A percentile compares a stretch with the other conserved stretches of the same genome.
These are phyloP conservation scores for Gardenia jasminoides DNA, from an alignment of 257 asterid species.

Conservation along the genomic window DNA sequence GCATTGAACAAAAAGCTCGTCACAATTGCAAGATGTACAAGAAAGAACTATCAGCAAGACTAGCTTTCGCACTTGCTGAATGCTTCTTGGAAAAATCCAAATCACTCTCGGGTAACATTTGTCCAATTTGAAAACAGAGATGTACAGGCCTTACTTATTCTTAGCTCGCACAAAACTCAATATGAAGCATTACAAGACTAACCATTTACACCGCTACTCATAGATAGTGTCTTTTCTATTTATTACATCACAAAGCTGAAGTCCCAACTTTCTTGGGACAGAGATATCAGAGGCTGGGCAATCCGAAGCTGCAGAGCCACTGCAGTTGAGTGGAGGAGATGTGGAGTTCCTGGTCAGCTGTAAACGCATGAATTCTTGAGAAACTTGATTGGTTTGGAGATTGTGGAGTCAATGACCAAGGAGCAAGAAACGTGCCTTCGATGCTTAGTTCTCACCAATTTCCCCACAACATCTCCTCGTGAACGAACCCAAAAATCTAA, in stretches of 20 bases:
- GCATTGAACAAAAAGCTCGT: neutral
- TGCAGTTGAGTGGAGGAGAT: neutral
- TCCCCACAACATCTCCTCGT: slow-evolving; percentile 80
- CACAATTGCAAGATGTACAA: neutral
- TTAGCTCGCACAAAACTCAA: neutral
- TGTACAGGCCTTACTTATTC: neutral
- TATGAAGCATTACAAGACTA: neutral
- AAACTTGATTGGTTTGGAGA: slow-evolving; percentile 68
- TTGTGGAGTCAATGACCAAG: slow-evolving; percentile 57
- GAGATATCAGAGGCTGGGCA: neutral
- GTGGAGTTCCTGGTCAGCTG: slow-evolving; percentile 34
- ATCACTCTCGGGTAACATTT: neutral
- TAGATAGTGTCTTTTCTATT: neutral
- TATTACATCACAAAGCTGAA: slow-evolving; percentile 17
- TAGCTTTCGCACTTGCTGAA: neutral
- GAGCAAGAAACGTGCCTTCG: slow-evolving; percentile 56
- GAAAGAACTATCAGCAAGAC: neutral
- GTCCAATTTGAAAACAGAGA: neutral
- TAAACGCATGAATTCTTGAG: slow-evolving; percentile 63
- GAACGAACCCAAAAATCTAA: slow-evolving; percentile 61
- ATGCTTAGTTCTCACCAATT: slow-evolving; percentile 70
- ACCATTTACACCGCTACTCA: neutral
- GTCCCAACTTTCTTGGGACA: neutral
- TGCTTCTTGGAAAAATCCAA: neutral
- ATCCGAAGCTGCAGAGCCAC: neutral